These are phyloP conservation scores for Plenodomus lindquistii DNA, from an alignment of 2,329 filamentous ascomycete genomes.

Conservation along the genomic window DNA sequence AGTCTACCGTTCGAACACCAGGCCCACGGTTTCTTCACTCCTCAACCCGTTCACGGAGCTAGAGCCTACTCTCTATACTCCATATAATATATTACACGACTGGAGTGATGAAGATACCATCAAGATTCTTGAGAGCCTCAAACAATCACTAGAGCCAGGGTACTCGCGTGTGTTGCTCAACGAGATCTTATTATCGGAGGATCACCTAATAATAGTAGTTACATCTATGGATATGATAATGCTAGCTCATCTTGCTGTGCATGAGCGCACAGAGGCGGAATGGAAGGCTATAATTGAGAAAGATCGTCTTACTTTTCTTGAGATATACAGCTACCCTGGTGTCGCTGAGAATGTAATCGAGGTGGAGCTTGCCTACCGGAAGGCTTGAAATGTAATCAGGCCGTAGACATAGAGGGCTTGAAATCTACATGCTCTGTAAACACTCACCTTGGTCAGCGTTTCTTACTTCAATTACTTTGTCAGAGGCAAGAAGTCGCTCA, in stretches of 20 bases:
- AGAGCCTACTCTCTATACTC: slow-evolving; percentile 26
- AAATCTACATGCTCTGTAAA: too few species aligned
- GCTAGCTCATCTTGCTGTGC: slow-evolving; percentile 11
- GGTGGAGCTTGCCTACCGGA: too few species aligned
- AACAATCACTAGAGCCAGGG: slow-evolving; percentile 15
- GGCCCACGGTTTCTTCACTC: slow-evolving; percentile 53
- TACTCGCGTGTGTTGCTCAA: slow-evolving; percentile 21
- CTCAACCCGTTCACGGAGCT: slow-evolving; percentile 52
- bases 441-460: too few species aligned
- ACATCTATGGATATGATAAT: slow-evolving; percentile 22
- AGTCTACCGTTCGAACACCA: slow-evolving; percentile 34
- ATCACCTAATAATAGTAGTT: slow-evolving; percentile 7
- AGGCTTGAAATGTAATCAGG: too few species aligned
- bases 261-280: slow-evolving; percentile 12
- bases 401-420: too few species aligned
- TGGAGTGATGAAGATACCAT: slow-evolving; percentile 21
- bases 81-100: slow-evolving; percentile 28
- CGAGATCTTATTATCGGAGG: slow-evolving; percentile 16
- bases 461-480: too few species aligned
- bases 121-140: slow-evolving; percentile 19
- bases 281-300: slow-evolving; percentile 12
- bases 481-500: too few species aligned
- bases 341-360: slow-evolving; percentile 22
- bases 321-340: slow-evolving; percentile 13
- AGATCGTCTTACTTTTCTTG: slow-evolving; percentile 9